phyloP scores from a whole-genome alignment of 495 filamentous ascomycete species.

The Daldinia bambusicola region DNA sequence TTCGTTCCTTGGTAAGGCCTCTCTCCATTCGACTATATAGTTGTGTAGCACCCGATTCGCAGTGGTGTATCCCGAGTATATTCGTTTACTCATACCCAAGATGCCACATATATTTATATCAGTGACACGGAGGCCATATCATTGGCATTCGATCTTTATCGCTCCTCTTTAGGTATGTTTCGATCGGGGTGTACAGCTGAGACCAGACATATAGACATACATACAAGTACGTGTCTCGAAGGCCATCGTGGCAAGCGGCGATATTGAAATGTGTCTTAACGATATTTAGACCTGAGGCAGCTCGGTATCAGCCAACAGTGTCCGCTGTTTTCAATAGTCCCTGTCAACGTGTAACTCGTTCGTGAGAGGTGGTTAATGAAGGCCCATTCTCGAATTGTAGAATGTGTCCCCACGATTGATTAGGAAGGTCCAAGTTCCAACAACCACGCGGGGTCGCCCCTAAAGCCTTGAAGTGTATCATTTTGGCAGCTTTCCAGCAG shows the following conservation, averaged over 20 bases:
- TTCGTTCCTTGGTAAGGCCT: too few species aligned
- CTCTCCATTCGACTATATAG: conserved; percentile 18
- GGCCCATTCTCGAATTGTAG: background rate
- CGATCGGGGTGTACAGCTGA: conserved; percentile 37
- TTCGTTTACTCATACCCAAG: conserved; percentile 30
- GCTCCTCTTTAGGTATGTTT: conserved; percentile 25
- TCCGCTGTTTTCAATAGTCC: background rate
- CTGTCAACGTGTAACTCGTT: background rate
- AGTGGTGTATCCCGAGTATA: conserved; percentile 31
- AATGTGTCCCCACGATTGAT: background rate
- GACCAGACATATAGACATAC: conserved; percentile 12
- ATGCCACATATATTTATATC: conserved; percentile 18
- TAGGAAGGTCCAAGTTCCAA: background rate
- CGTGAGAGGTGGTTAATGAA: background rate
- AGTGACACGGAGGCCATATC: conserved; percentile 25
- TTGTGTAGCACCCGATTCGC: conserved; percentile 23
- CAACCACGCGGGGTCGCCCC: background rate
- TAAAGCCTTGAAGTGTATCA: background rate
- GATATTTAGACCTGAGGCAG: background rate
- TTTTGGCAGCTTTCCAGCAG: background rate
- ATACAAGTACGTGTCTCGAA: conserved; percentile 25
- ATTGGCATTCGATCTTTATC: conserved; percentile 3
- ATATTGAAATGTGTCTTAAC: conserved; percentile 7
- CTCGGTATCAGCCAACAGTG: background rate
- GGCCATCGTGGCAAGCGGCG: conserved; percentile 25